Evolutionary conservation across 2,329 filamentous ascomycete species (phyloP), one percentile per base, ranked within the genome.

Genomic region (Penicillium sp.): DNA sequence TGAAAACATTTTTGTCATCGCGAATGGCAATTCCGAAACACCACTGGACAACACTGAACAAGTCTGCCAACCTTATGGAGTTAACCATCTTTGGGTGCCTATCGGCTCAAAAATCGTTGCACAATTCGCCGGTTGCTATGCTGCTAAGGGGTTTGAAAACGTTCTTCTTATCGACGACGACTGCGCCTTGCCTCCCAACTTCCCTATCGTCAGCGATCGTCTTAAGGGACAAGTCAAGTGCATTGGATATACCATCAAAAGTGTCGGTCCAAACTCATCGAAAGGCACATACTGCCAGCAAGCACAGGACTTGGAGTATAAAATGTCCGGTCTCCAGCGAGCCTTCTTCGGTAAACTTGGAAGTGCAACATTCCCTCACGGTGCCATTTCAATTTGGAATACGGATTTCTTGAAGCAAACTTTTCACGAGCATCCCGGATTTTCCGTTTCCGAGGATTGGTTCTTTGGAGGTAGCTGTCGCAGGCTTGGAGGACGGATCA

Each of bases 281-380:
- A 75, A 71, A 42, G 79, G 74, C 7, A 79, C 76, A 6, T 76
- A 70, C 57, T 79, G 78, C 30, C 79, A 81, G 55, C 81, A 82
- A 61, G 81, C 81, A 0, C 82, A 84, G 61, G 82, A 84, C 67
- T 70, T 84, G n/a, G 82, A 84, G 64, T 84, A 84, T 69, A 84
- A 84, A 64, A 73, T 84, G 56, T 80, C 79, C 15, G 82, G 82
- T 5, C 71, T 84, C 2, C 78, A 80, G 56, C 76, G 81, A 30
- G 73, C 75, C 28, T 79, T 83, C 49, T 78, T 79, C 4, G 81
- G 81, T 10, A 78, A 74, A 45, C 62, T 81, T 35, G 82, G 82
- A 24, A 81, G 78, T 56, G 79, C 81, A 0, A 83, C 80, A 0
- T 84, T 84, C 61, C 81, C 82, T 0, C 82, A 84, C 59, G 82